Evolutionary conservation across 805 yeast genomes (phyloP).

Genomic region (Ogataea dorogensis): DNA sequence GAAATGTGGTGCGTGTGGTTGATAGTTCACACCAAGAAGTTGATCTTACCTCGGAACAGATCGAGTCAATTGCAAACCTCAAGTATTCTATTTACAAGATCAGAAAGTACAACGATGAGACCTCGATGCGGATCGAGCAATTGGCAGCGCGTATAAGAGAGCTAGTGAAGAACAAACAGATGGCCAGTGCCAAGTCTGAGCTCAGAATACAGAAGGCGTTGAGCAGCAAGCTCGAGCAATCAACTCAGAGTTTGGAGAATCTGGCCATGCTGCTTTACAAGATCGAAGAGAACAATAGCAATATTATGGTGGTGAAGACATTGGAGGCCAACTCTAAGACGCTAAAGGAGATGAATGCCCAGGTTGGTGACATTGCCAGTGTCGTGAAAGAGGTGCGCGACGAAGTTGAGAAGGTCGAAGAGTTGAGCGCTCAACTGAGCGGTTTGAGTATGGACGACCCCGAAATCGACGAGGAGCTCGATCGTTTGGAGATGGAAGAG

Average conservation of each 20-base stretch:
- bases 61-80: constrained; percentile 28
- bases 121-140: constrained; percentile 11
- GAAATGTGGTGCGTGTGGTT: not conserved
- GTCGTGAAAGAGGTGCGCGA: constrained; percentile 21
- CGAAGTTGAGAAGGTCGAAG: constrained; percentile 22
- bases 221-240: constrained; percentile 22
- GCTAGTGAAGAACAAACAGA: constrained; percentile 19
- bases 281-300: constrained; percentile 30
- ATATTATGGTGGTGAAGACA: constrained; percentile 21
- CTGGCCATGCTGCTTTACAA: constrained; percentile 22
- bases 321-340: constrained; percentile 27
- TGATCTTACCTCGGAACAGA: constrained; percentile 16
- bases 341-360: constrained; percentile 25
- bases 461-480: constrained; percentile 27
- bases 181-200: constrained; percentile 24
- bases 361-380: constrained; percentile 22
- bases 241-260: constrained; percentile 23
- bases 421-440: constrained; percentile 18
- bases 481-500: constrained; percentile 5
- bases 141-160: constrained; percentile 15
- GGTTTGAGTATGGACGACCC: constrained; percentile 14
- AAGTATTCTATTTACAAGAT: constrained; percentile 28
- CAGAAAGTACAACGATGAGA: constrained; percentile 18
- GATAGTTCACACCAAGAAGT: constrained; percentile 5
- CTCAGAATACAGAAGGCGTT: constrained; percentile 24